Evolutionary conservation across 768 basidiomycete genomes (phyloP).

Genomic region (Rubroboletus pulcherrimus): DNA sequence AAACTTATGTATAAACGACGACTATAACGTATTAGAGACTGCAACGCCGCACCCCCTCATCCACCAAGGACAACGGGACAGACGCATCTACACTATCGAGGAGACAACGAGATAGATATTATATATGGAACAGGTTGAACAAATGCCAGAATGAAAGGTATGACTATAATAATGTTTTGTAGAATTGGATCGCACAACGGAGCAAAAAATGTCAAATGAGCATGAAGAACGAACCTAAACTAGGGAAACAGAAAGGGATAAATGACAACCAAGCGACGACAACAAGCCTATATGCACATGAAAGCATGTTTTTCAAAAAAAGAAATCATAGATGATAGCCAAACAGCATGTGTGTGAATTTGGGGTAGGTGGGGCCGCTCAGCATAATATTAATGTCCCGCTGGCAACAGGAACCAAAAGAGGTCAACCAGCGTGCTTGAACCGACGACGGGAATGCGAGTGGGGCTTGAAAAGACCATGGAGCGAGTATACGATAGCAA

Average conservation of each 20-base stretch:
- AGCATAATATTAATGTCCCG: constrained; percentile 29
- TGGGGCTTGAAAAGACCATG: constrained; percentile 22
- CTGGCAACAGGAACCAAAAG: constrained; percentile 10
- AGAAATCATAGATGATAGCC: constrained; percentile 28
- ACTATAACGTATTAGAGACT: constrained; percentile 35
- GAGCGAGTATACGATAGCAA: constrained; percentile 22
- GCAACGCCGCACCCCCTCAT: constrained; percentile 8
- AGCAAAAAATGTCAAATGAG: constrained; percentile 8
- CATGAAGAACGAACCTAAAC: constrained; percentile 10
- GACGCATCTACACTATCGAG: constrained; percentile 28
- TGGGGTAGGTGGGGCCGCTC: constrained; percentile 16
- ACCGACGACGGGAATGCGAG: constrained; percentile 16
- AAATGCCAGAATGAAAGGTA: constrained; percentile 18
- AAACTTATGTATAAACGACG: constrained; percentile 27
- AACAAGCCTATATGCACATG: constrained; percentile 25
- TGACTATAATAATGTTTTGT: constrained; percentile 17
- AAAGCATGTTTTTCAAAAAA: constrained; percentile 23
- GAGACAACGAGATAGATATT: constrained; percentile 28
- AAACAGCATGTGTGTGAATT: constrained; percentile 17
- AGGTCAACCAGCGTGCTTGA: constrained; percentile 12
- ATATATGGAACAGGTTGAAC: constrained; percentile 27
- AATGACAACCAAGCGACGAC: constrained; percentile 25
- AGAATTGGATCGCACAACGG: constrained; percentile 15
- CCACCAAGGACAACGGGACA: constrained; percentile 3
- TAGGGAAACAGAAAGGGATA: constrained; percentile 20